Evolutionary conservation across 2,329 filamentous ascomycete species (phyloP), one percentile per base, ranked within the genome.

Genomic region (Calonectria henricotiae): DNA sequence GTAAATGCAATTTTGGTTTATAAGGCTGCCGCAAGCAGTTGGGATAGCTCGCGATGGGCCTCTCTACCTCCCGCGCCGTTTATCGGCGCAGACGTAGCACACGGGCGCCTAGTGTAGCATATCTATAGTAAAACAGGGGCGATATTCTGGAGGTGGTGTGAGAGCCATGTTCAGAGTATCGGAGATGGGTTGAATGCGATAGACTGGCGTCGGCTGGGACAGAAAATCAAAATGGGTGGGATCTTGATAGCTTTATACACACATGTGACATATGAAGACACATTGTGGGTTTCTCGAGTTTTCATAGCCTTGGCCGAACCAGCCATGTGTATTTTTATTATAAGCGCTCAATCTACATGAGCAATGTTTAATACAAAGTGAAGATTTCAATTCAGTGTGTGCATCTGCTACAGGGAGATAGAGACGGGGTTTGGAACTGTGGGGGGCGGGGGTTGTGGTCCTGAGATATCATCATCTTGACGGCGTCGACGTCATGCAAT

Each of bases 21-120:
- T 25, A 8, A 37, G 62, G 55, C 51, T 51, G 35, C 41, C 39
- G 23, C n/a, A 7, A n/a, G 20, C 32, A 41, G 25, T 17, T 43
- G 23, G 13, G 37, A 12, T 15, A 39, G 13, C 39, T 30, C 27
- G 7, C 27, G 27, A 20, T 49, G 51, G 51, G 17, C 11, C 23
- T 12, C 23, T 37, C 35, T 17, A 11, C 25, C 23, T 32, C 3
- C 3, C n/a, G 5, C 4, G 35, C 15, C 35, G 35, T 54, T 23
- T 25, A 15, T 23, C 5, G 54, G 13, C 41, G 58, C 68, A 51
- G 65, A 71, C 62, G 55, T 37, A n/a, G 35, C 32, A 64, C 35
- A 49, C 62, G 55, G 49, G 69, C 41, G 44, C 55, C 20, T 51
- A 58, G 62, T 76, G 71, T 77, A 76, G 69, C 60, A 74, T 61